Evolutionary conservation across 257 asterid genomes (phyloP).

Genomic region (Marsdenia floribunda): DNA sequence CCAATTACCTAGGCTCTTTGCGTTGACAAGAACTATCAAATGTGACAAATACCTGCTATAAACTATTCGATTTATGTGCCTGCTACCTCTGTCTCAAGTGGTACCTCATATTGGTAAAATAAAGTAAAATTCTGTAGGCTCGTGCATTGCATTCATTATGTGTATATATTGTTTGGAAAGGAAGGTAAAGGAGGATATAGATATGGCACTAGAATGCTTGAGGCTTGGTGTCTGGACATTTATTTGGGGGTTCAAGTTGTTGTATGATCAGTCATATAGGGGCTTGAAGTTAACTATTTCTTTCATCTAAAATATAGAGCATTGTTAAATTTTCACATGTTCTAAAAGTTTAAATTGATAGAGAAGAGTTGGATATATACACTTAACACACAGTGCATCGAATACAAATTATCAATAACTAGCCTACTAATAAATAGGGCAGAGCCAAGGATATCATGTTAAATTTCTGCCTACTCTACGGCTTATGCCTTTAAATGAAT

Average conservation of each 20-base stretch:
- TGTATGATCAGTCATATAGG: background rate
- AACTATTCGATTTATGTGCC: background rate
- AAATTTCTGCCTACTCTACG: no score
- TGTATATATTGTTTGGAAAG: background rate
- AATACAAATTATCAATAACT: no score
- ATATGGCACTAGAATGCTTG: background rate
- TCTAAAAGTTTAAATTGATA: no score
- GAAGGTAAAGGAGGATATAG: background rate
- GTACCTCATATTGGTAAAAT: background rate
- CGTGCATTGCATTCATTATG: background rate
- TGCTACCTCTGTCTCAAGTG: background rate
- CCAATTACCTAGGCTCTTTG: background rate
- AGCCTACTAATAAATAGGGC: no score
- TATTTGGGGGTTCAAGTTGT: background rate
- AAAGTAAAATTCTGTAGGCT: background rate
- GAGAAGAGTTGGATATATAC: no score
- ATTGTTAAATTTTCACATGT: background rate
- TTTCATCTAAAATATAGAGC: background rate
- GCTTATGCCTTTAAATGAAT: no score
- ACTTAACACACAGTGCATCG: no score
- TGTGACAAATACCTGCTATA: background rate
- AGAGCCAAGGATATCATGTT: no score
- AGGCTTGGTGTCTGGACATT: background rate
- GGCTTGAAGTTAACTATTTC: conserved; percentile 1
- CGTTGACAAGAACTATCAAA: background rate